phyloP scores from a whole-genome alignment of 2,329 filamentous ascomycete genomes.

The Fusarium tanahbumbuense region DNA sequence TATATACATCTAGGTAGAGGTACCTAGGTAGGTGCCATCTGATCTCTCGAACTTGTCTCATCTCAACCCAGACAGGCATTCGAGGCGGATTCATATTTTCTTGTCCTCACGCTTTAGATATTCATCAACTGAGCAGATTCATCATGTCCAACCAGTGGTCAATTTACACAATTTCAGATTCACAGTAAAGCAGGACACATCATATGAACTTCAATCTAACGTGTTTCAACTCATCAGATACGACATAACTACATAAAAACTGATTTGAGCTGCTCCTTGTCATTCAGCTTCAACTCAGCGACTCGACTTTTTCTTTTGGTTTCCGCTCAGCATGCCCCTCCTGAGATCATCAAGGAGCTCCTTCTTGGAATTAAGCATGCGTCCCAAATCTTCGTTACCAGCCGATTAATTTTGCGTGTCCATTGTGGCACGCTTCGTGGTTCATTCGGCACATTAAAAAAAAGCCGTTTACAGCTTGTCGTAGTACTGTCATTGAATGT shows the following conservation, averaged over 20 bases:
- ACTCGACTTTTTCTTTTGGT: constrained; percentile 50
- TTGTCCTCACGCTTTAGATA: background rate
- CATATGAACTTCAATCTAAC: constrained; percentile 49
- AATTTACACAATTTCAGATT: background rate
- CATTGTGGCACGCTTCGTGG: constrained; percentile 57
- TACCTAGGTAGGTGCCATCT: too few species aligned
- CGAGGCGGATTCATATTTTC: background rate
- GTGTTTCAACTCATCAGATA: constrained; percentile 56
- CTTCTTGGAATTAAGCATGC: constrained; percentile 46
- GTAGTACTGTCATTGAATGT: constrained; percentile 77
- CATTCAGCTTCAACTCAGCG: constrained; percentile 53
- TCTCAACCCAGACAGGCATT: background rate
- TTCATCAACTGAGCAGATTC: background rate
- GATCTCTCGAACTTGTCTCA: background rate
- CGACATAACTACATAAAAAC: constrained; percentile 59
- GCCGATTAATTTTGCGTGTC: constrained; percentile 57
- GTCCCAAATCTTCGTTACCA: constrained; percentile 50
- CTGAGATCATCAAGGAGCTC: constrained; percentile 43
- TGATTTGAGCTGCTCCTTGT: constrained; percentile 52
- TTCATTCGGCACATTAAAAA: constrained; percentile 59
- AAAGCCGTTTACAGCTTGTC: constrained; percentile 88
- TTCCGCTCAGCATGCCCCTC: constrained; percentile 50
- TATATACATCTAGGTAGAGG: too few species aligned
- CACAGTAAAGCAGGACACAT: background rate
- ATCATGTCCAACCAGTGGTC: background rate